These are phyloP conservation scores for Diaporthe caulivora DNA, from an alignment of 2,329 filamentous ascomycete species.

Conservation along the genomic window DNA sequence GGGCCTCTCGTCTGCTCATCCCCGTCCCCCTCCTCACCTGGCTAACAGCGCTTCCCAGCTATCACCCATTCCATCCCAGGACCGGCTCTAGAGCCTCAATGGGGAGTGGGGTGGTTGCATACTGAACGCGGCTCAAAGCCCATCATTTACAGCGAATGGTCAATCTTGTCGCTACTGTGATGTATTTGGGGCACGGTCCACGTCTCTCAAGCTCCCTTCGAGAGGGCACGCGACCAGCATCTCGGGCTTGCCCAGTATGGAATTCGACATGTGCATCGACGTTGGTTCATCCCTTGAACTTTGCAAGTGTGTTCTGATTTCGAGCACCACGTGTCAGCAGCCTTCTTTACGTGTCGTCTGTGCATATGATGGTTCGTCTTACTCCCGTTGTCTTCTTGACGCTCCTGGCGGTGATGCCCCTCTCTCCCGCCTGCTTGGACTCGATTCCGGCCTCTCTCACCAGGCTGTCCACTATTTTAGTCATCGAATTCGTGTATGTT, in stretches of 20 bases:
- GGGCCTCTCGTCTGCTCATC: neutral
- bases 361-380: constrained; percentile 46
- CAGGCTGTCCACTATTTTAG: constrained; percentile 62
- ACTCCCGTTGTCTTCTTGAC: constrained; percentile 84
- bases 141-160: neutral
- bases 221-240: constrained; percentile 22
- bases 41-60: neutral
- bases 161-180: neutral
- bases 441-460: constrained; percentile 84
- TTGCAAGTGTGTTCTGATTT: constrained; percentile 71
- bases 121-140: neutral
- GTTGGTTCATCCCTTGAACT: constrained; percentile 73
- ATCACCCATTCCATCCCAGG: neutral
- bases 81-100: neutral
- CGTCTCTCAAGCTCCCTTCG: neutral
- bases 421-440: constrained; percentile 80
- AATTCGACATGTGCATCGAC: constrained; percentile 22
- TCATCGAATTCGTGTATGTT: constrained; percentile 12
- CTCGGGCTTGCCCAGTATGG: neutral
- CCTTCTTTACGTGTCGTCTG: neutral
- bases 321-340: neutral
- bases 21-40: neutral
- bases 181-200: neutral
- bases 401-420: constrained; percentile 78
- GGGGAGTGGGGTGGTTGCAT: neutral